These are phyloP conservation scores for Populus tomentosa DNA, from an alignment of 441 rosid species.

Conservation along the genomic window DNA sequence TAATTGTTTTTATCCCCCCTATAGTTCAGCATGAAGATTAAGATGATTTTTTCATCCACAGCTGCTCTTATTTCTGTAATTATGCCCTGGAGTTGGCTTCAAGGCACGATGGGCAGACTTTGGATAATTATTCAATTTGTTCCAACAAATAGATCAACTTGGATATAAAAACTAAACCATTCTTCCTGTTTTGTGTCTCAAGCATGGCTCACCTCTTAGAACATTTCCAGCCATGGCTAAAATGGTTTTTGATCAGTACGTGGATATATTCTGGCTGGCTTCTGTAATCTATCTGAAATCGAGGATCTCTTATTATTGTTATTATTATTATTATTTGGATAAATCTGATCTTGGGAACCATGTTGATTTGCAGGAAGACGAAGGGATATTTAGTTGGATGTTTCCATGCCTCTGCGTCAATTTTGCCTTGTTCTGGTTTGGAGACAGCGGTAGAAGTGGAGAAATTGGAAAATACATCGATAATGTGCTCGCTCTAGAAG, in stretches of 20 bases:
- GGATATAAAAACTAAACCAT: not conserved
- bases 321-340: not conserved
- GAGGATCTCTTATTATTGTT: not conserved
- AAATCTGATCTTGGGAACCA: not conserved
- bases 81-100: not conserved
- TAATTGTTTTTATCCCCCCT: not conserved
- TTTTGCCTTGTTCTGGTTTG: not conserved
- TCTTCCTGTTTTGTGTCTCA: not conserved
- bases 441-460: slow-evolving; percentile 1
- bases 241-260: not conserved
- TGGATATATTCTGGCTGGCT: not conserved
- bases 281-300: not conserved
- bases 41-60: not conserved
- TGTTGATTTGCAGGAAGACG: slow-evolving; percentile 16
- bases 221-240: not conserved
- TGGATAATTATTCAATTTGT: not conserved
- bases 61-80: not conserved
- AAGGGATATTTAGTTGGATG: not conserved
- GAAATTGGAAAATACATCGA: slow-evolving; percentile 4
- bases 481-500: slow-evolving; percentile 16
- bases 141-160: not conserved
- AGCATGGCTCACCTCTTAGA: slow-evolving; percentile 5
- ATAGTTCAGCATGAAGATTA: not conserved
- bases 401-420: not conserved
- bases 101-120: not conserved